Percentiles rank a stretch among this genome's conserved stretches.
phyloP scores from a whole-genome alignment of 129 eudicot species.

The Escallonia rubra region DNA sequence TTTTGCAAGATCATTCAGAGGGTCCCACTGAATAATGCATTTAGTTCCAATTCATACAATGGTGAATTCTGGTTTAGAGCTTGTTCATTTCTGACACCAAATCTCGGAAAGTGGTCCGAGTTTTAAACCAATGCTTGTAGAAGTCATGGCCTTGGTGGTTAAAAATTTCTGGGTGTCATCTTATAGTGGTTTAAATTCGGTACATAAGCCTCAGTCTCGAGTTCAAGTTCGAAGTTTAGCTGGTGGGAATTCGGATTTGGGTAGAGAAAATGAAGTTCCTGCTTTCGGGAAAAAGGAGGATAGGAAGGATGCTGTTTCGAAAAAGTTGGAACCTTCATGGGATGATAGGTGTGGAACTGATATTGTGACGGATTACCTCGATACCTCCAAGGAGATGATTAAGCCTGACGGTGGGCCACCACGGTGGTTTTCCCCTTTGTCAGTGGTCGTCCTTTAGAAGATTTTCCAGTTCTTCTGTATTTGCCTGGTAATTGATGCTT shows the following conservation, averaged over 20 bases:
- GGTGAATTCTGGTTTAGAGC: too few relatives aligned
- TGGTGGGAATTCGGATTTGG: conserved; percentile 25
- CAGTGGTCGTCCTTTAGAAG: conserved; percentile 52
- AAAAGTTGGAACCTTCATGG: conserved; percentile 70
- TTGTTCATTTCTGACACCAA: too few relatives aligned
- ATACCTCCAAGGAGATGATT: conserved; percentile 49
- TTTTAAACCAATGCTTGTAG: too few relatives aligned
- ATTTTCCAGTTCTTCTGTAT: conserved; percentile 80
- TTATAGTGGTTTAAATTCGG: conserved; percentile 29
- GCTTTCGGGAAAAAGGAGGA: conserved; percentile 16
- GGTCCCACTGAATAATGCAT: too few relatives aligned
- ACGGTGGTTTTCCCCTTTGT: conserved; percentile 85
- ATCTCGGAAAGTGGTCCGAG: too few relatives aligned
- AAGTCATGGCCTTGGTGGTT: conserved; percentile 11
- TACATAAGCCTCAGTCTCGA: conserved; percentile 25
- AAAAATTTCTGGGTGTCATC: conserved; percentile 35
- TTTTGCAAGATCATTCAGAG: too few relatives aligned
- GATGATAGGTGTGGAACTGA: conserved; percentile 88
- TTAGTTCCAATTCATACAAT: too few relatives aligned
- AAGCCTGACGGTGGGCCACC: conserved; percentile 90
- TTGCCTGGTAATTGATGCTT: conserved; percentile 62
- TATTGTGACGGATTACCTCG: conserved; percentile 84
- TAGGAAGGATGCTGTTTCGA: conserved; percentile 14
- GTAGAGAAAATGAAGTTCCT: conserved; percentile 41
- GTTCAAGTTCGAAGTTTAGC: conserved; percentile 33